Evolutionary conservation across 129 eudicot genomes (phyloP).

Genomic region (Pittosporum tobira): DNA sequence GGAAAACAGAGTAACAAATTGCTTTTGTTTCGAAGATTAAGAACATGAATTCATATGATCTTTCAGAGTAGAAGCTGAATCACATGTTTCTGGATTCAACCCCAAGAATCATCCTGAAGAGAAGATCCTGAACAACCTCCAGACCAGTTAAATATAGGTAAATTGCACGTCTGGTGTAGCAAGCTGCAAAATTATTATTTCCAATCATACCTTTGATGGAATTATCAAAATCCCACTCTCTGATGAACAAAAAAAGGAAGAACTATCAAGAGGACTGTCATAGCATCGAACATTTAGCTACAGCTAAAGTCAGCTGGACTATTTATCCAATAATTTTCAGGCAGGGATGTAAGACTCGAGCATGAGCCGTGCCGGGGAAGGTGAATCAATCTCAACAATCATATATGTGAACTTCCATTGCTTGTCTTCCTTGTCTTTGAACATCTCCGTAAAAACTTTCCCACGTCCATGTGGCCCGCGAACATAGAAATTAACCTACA

Average conservation of each 20-base stretch:
- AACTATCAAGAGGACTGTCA: conserved; percentile 5
- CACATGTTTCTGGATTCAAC: too few species aligned
- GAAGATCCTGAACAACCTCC: too few species aligned
- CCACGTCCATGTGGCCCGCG: conserved; percentile 95
- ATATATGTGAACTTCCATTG: conserved; percentile 87
- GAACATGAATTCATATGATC: too few species aligned
- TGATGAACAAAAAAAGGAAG: conserved; percentile 2
- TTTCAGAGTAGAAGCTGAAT: too few species aligned
- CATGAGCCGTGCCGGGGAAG: conserved; percentile 62
- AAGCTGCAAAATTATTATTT: too few species aligned
- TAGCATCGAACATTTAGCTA: neutral
- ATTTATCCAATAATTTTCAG: conserved; percentile 12
- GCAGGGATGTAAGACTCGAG: conserved; percentile 87
- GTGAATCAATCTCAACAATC: conserved; percentile 66
- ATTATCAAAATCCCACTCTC: neutral
- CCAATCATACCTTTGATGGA: conserved; percentile 3
- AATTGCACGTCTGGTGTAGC: too few species aligned
- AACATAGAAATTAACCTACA: conserved; percentile 64
- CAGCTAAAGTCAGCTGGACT: neutral
- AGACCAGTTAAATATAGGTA: too few species aligned
- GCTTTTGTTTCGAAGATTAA: too few species aligned
- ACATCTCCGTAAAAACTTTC: conserved; percentile 67
- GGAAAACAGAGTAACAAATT: too few species aligned
- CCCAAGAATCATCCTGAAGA: too few species aligned
- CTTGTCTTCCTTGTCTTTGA: conserved; percentile 66